A percentile compares a stretch with the other conserved stretches of the same genome.
These are phyloP conservation scores for Candida glaebosa DNA, from an alignment of 805 yeast species.

Conservation along the genomic window DNA sequence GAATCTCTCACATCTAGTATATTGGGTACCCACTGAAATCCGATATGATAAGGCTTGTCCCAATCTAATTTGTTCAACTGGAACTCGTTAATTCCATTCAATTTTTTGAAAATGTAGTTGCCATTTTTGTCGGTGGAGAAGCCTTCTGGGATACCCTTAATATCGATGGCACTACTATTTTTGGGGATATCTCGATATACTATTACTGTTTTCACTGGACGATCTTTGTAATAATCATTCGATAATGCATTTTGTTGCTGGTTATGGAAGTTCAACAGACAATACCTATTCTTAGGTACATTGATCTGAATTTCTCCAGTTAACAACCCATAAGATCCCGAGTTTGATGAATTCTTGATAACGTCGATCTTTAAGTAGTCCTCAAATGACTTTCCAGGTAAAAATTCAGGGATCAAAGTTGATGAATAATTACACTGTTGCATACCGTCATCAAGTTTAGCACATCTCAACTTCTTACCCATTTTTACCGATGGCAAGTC, in stretches of 20 bases:
- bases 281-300: slow-evolving; percentile 61
- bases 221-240: slow-evolving; percentile 18
- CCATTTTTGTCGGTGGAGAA: slow-evolving; percentile 39
- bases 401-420: slow-evolving; percentile 39
- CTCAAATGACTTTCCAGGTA: slow-evolving; percentile 25
- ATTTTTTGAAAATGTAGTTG: slow-evolving; percentile 47
- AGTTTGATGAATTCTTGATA: slow-evolving; percentile 45
- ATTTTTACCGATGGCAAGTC: slow-evolving; percentile 65
- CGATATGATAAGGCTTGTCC: slow-evolving; percentile 55
- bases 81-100: slow-evolving; percentile 61
- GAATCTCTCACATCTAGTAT: slow-evolving; percentile 32
- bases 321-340: slow-evolving; percentile 58
- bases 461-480: slow-evolving; percentile 31
- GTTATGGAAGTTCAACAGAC: slow-evolving; percentile 58
- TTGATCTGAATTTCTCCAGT: slow-evolving; percentile 58
- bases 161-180: slow-evolving; percentile 8
- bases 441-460: slow-evolving; percentile 38
- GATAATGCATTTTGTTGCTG: slow-evolving; percentile 23
- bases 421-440: slow-evolving; percentile 54
- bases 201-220: slow-evolving; percentile 65
- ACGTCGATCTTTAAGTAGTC: slow-evolving; percentile 51
- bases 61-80: slow-evolving; percentile 65
- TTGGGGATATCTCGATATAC: slow-evolving; percentile 38
- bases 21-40: slow-evolving; percentile 75
- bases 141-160: slow-evolving; percentile 40